Base-by-base conservation (phyloP, 805 yeast species). In the Candida insectalens region DNA sequence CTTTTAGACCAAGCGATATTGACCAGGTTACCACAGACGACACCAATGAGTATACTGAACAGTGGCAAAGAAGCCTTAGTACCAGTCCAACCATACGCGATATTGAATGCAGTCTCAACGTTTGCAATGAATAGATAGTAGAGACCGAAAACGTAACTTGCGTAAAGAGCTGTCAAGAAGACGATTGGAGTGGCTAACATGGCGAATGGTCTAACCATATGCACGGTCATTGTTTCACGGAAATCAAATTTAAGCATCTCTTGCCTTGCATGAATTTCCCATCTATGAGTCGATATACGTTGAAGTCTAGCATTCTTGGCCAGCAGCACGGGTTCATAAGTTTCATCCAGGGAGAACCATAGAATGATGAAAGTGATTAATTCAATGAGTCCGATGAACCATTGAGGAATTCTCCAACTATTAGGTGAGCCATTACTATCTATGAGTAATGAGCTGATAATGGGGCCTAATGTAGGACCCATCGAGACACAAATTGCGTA, bases 381-480 rank as follows among this genome's bases (percentile, higher is more conserved):
- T 5, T 60, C 63, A 27, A 62, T 38, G 2, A 65, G 58, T 3
- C 72, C 78, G 8, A 62, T 51, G 35, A 71, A 58, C 62, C 74
- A 77, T 19, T 63, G 57, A 4, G 74, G 60, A 69, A 79, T 70
- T 43, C 81, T 57, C 83, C 83, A 77, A 2, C 57, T 72, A 39
- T 59, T 37, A 25, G 41, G 51, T 18, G 46, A 45, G 26, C 59
- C 55, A 30, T 58, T 59, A 13, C 67, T 64, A 28, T 64, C 62
- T 34, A 74, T 45, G 30, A 68, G 50, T 4, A 71, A 7, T 35
- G 63, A 67, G 22, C 77, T 59, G 4, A 77, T 60, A 3, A 76
- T 53, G 0, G 88, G 88, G 0, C 85, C 85, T 18, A 78, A 49
- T 0, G 78, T 66, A 2, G 94, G 88, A 2, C 92, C 94, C 29